Percentiles rank a stretch among this genome's conserved stretches.
Evolutionary conservation across 345 rosid genomes (phyloP).

Genomic region (Salix purpurea): DNA sequence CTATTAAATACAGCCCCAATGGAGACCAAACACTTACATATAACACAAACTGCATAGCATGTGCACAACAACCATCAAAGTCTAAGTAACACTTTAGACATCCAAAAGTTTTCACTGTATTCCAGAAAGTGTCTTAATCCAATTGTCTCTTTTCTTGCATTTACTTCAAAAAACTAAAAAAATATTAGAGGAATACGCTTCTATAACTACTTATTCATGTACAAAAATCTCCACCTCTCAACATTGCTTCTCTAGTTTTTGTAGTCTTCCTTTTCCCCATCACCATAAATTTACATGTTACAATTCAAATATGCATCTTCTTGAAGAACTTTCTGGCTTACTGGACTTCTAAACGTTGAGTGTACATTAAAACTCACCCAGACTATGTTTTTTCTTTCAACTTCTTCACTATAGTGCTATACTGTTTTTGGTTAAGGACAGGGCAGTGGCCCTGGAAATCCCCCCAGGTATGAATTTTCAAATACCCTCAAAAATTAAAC

Average conservation of each 20-base stretch:
- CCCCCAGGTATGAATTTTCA: no score
- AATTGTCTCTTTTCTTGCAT: neutral
- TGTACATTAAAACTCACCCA: neutral
- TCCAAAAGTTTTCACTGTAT: neutral
- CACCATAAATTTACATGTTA: neutral
- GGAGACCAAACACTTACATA: neutral
- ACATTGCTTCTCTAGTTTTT: neutral
- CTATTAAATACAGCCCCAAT: no score
- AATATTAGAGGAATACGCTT: neutral
- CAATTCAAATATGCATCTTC: neutral
- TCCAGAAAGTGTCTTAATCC: neutral
- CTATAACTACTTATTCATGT: neutral
- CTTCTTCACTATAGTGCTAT: neutral
- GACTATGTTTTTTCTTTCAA: neutral
- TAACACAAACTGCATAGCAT: neutral
- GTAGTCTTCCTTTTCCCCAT: neutral
- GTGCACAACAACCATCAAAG: neutral
- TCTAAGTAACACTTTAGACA: neutral
- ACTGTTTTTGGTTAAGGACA: neutral
- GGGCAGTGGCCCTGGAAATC: no score
- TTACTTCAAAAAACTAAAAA: neutral
- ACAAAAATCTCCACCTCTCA: neutral
- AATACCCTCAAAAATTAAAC: neutral
- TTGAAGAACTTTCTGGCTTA: neutral
- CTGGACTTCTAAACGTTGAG: neutral